Percentiles rank a stretch among this genome's conserved stretches.
Evolutionary conservation across 1,284 basidiomycete species (phyloP).

Genomic region (Puccinia triticina): DNA sequence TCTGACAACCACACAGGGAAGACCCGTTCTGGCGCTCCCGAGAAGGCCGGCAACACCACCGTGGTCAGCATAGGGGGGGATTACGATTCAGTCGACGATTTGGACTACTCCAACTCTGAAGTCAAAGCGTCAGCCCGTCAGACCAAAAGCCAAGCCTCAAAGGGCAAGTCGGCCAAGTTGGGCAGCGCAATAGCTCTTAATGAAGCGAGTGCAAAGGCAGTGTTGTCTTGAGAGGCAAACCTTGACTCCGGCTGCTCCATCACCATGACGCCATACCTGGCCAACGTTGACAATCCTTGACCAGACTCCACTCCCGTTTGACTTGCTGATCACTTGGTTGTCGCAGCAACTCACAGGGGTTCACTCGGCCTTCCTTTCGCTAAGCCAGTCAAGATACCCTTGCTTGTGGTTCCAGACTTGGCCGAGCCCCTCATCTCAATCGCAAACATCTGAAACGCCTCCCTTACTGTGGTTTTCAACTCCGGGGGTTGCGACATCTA

Average conservation of each 20-base stretch:
- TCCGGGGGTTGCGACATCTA: neutral
- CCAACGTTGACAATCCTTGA: too few species aligned
- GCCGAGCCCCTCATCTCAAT: neutral
- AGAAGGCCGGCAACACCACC: neutral
- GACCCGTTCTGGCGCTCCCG: too few species aligned
- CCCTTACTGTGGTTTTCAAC: neutral
- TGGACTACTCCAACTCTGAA: neutral
- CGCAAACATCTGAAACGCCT: neutral
- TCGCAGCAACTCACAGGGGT: neutral
- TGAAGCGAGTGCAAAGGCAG: neutral
- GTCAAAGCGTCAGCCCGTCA: too few species aligned
- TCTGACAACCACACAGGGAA: too few species aligned
- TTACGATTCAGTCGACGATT: too few species aligned
- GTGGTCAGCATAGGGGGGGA: neutral
- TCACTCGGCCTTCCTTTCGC: neutral
- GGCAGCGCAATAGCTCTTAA: neutral
- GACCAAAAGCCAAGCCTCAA: too few species aligned
- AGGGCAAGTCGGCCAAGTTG: too few species aligned
- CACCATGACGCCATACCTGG: neutral
- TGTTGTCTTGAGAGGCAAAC: too few species aligned
- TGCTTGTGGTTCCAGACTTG: neutral
- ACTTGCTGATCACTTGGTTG: neutral
- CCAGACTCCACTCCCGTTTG: neutral
- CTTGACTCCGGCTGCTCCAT: constrained; percentile 8
- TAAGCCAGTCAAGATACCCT: too few species aligned